Conservation (phyloP, 2,329 filamentous ascomycete genomes). For the Colletotrichum sojae region DNA sequence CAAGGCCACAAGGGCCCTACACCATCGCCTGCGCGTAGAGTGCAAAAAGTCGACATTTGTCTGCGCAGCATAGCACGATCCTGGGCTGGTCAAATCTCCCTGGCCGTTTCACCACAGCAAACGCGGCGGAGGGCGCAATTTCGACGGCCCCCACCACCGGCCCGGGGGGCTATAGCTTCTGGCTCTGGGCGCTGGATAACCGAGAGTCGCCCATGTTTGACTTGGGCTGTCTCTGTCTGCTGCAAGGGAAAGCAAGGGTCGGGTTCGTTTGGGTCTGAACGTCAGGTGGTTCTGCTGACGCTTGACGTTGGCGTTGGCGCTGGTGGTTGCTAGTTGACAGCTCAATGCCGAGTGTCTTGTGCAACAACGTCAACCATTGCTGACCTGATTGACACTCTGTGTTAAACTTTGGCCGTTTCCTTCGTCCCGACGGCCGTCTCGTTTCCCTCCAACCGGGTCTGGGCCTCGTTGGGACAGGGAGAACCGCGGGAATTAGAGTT, state of each 20-base stretch:
- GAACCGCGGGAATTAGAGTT: background rate
- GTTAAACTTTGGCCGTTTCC: constrained; percentile 23
- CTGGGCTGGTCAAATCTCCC: constrained; percentile 38
- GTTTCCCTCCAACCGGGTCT: constrained; percentile 13
- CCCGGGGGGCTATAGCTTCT: constrained; percentile 13
- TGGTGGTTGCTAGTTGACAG: background rate
- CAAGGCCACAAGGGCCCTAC: constrained; percentile 8
- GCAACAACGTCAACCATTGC: background rate
- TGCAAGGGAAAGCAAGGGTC: no score
- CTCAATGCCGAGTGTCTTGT: background rate
- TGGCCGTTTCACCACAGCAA: constrained; percentile 39
- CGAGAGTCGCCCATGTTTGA: constrained; percentile 4
- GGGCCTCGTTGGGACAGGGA: background rate
- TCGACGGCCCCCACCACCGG: constrained; percentile 30
- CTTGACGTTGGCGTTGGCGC: background rate
- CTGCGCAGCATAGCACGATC: constrained; percentile 10
- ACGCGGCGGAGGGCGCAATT: constrained; percentile 38
- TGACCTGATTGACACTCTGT: constrained; percentile 8
- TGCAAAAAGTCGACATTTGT: constrained; percentile 24
- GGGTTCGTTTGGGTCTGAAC: no score
- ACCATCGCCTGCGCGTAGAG: background rate
- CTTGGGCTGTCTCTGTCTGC: no score
- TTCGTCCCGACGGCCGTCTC: constrained; percentile 1
- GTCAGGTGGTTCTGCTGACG: background rate
- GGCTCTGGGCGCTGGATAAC: constrained; percentile 5